Evolutionary conservation across 805 yeast species (phyloP).

Genomic region (Barnettozyma vustinii): DNA sequence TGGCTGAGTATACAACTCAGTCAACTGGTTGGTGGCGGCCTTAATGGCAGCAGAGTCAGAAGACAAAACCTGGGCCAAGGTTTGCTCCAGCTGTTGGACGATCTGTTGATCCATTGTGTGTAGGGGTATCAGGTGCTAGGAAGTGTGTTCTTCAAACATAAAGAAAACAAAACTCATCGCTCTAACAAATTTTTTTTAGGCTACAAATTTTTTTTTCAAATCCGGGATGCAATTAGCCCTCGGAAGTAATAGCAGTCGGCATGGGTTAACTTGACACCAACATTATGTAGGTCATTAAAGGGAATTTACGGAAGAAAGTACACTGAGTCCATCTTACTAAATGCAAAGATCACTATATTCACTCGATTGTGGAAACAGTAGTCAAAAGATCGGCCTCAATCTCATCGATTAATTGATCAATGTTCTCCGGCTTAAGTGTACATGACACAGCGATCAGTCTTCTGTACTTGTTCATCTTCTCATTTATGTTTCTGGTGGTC

Average conservation of each 20-base stretch:
- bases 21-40: slow-evolving; percentile 70
- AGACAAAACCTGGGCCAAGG: slow-evolving; percentile 69
- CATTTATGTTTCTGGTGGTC: slow-evolving; percentile 38
- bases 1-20: slow-evolving; percentile 67
- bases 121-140: neutral
- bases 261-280: neutral
- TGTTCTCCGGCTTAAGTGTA: slow-evolving; percentile 72
- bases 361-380: slow-evolving; percentile 10
- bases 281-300: too few relatives aligned
- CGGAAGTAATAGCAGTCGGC: neutral
- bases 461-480: slow-evolving; percentile 73
- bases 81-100: slow-evolving; percentile 66
- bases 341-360: neutral
- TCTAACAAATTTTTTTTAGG: neutral
- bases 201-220: neutral
- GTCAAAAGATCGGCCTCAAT: slow-evolving; percentile 43
- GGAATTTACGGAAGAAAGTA: too few relatives aligned
- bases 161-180: slow-evolving; percentile 1
- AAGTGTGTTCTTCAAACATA: neutral
- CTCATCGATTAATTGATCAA: slow-evolving; percentile 77
- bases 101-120: slow-evolving; percentile 50
- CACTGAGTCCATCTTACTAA: too few relatives aligned
- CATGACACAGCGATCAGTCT: slow-evolving; percentile 71
- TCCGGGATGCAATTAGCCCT: neutral
- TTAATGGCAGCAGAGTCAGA: slow-evolving; percentile 82